Evolutionary conservation across 163 green algal genomes (phyloP).

Genomic region (Chlorella variabilis): DNA sequence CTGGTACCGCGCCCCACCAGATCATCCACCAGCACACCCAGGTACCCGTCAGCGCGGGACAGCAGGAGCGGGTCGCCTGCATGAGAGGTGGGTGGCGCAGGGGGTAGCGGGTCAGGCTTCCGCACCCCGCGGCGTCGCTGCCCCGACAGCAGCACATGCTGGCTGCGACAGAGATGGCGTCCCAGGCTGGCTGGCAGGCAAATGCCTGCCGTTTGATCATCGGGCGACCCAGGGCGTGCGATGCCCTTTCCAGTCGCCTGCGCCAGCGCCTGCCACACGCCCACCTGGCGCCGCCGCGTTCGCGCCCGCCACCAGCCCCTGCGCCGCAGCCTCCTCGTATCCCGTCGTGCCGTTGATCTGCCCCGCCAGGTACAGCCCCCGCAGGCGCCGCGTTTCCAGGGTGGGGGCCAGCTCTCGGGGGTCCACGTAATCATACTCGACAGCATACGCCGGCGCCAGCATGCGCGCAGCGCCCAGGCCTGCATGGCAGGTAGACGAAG

Average conservation of each 20-base stretch:
- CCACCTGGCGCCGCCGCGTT: conserved; percentile 66
- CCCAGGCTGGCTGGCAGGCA: too few relatives aligned
- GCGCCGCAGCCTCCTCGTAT: conserved; percentile 80
- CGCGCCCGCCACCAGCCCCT: conserved; percentile 73
- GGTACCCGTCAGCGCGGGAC: conserved; percentile 60
- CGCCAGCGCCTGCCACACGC: too few relatives aligned
- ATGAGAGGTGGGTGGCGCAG: not conserved
- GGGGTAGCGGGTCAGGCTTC: too few relatives aligned
- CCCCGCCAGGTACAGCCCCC: conserved; percentile 72
- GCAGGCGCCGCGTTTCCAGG: conserved; percentile 63
- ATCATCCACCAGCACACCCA: conserved; percentile 76
- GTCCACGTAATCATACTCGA: conserved; percentile 83
- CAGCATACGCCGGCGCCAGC: conserved; percentile 69
- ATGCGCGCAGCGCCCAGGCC: conserved; percentile 62
- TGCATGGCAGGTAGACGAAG: not conserved
- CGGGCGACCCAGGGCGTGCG: too few relatives aligned
- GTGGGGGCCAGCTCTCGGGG: conserved; percentile 64
- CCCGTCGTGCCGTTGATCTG: conserved; percentile 86
- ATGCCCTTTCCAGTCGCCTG: too few relatives aligned
- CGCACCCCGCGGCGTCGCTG: too few relatives aligned
- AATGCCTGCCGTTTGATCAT: too few relatives aligned
- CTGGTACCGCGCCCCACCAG: conserved; percentile 62
- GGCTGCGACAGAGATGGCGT: too few relatives aligned
- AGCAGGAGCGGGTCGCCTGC: conserved; percentile 56
- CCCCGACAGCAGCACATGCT: too few relatives aligned